phyloP scores from a whole-genome alignment of 2,329 filamentous ascomycete genomes.

The Scedosporium apiospermum region DNA sequence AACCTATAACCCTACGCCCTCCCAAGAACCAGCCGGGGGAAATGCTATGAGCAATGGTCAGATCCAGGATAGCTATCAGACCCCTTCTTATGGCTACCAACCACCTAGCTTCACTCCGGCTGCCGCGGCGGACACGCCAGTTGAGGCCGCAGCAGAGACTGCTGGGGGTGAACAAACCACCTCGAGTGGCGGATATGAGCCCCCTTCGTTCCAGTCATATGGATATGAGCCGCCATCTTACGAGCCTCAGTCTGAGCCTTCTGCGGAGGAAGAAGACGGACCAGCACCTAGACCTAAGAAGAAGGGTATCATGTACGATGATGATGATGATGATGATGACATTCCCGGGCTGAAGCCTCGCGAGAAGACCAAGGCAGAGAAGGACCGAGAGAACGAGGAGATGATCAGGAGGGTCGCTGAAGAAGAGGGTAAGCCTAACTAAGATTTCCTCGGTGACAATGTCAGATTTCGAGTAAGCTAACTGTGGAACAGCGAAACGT shows the following conservation, averaged over 20 bases:
- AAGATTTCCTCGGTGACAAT: background rate
- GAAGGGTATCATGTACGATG: constrained; percentile 66
- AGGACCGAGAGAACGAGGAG: constrained; percentile 73
- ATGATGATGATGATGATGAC: constrained; percentile 73
- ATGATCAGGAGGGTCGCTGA: constrained; percentile 78
- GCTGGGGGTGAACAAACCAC: constrained; percentile 3
- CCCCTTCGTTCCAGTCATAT: constrained; percentile 52
- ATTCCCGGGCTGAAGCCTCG: constrained; percentile 40
- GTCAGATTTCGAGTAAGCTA: constrained; percentile 6
- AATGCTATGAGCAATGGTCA: background rate
- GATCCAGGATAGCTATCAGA: background rate
- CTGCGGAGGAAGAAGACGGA: constrained; percentile 28
- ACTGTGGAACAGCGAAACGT: constrained; percentile 44
- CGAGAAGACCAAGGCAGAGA: constrained; percentile 55
- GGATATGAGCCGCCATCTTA: constrained; percentile 49
- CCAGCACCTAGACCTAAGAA: constrained; percentile 53
- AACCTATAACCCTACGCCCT: background rate
- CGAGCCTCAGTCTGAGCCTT: constrained; percentile 35
- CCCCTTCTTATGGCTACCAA: constrained; percentile 40
- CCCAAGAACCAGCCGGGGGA: background rate
- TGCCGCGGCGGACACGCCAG: constrained; percentile 10
- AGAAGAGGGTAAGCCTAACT: constrained; percentile 48
- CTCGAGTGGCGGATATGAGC: constrained; percentile 41
- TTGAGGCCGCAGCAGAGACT: background rate
- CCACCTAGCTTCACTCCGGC: constrained; percentile 28